Conservation (phyloP, 2,329 filamentous ascomycete genomes). For the Emericellopsis atlantica region DNA sequence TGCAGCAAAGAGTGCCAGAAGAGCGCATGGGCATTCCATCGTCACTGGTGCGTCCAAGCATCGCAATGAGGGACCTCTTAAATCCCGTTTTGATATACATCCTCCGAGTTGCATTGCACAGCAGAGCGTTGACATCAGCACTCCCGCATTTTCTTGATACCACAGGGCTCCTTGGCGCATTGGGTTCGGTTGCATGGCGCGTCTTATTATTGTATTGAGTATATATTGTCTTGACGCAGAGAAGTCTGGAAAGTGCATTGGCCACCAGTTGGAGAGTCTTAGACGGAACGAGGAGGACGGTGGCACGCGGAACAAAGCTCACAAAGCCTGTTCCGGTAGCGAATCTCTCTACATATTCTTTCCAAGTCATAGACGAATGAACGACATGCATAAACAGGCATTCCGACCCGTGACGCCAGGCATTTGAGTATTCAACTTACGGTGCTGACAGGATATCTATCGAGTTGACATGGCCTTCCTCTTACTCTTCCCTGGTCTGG, state of each 20-base stretch:
- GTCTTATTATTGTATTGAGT: conserved; percentile 1
- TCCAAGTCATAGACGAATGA: conserved; percentile 21
- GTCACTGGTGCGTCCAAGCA: conserved; percentile 90
- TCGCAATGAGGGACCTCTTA: conserved; percentile 26
- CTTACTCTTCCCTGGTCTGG: conserved; percentile 37
- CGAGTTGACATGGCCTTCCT: conserved; percentile 25
- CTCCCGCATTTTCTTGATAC: conserved; percentile 30
- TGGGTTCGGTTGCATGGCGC: background rate
- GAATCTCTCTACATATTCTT: conserved; percentile 19
- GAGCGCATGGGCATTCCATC: conserved; percentile 94
- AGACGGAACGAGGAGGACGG: background rate
- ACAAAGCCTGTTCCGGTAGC: conserved; percentile 7
- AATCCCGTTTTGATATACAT: background rate
- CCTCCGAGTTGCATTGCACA: conserved; percentile 23
- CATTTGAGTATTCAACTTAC: no score
- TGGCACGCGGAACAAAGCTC: no score
- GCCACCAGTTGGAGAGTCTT: background rate
- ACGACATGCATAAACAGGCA: no score
- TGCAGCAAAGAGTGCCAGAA: conserved; percentile 99
- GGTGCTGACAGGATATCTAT: background rate
- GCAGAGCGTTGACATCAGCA: conserved; percentile 26
- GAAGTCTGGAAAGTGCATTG: background rate
- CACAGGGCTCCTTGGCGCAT: conserved; percentile 15
- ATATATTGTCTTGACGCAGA: background rate
- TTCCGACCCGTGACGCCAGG: no score